These are phyloP conservation scores for Prinsepia uniflora DNA, from an alignment of 306 rosid genomes.

Conservation along the genomic window DNA sequence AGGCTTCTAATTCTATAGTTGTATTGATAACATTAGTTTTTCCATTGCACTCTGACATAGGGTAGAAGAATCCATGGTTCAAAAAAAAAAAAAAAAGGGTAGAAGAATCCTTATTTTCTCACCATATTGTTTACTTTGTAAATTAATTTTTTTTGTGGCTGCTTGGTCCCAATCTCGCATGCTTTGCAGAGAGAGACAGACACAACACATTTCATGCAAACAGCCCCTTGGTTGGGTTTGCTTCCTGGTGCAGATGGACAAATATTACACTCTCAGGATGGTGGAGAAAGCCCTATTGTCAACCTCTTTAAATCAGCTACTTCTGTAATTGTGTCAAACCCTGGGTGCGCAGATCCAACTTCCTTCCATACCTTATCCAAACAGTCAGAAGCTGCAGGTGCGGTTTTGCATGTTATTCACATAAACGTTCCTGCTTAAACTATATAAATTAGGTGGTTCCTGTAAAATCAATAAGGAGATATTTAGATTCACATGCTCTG, in stretches of 20 bases:
- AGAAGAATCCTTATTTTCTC: not conserved
- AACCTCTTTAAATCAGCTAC: slow-evolving; percentile 80
- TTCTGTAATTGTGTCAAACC: slow-evolving; percentile 66
- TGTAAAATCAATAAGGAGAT: not conserved
- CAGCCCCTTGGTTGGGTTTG: slow-evolving; percentile 95
- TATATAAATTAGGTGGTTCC: not conserved
- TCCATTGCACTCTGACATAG: not conserved
- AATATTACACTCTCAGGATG: slow-evolving; percentile 74
- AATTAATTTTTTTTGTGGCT: not conserved
- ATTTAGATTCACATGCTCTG: not conserved
- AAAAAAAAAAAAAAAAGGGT: no score
- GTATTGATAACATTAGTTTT: not conserved
- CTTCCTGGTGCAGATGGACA: slow-evolving; percentile 92
- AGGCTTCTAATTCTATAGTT: not conserved
- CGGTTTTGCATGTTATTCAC: slow-evolving; percentile 8
- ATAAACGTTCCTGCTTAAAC: not conserved
- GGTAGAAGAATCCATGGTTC: no score
- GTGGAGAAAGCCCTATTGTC: slow-evolving; percentile 88
- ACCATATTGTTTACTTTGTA: not conserved
- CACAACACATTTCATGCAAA: slow-evolving; percentile 87
- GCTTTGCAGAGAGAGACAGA: slow-evolving; percentile 80
- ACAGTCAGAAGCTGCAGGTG: slow-evolving; percentile 99
- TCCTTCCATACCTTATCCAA: slow-evolving; percentile 83
- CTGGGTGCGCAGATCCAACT: slow-evolving; percentile 59
- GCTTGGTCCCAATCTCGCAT: slow-evolving; percentile 18